A percentile compares a stretch with the other conserved stretches of the same genome.
Conservation (phyloP, 164 flowering plant genomes). For the Vitis riparia region DNA sequence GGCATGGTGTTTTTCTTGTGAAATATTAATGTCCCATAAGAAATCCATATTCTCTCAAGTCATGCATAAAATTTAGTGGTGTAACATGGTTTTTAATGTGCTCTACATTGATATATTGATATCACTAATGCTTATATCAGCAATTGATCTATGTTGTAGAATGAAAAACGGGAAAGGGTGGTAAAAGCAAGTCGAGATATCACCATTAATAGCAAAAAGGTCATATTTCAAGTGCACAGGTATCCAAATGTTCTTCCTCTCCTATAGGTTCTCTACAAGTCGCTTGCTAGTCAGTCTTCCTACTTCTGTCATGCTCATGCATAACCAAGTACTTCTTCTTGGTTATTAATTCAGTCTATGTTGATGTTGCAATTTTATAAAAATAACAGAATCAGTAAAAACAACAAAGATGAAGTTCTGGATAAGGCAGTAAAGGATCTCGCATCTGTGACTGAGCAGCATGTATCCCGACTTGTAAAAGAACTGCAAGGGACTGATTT, state of each 20-base stretch:
- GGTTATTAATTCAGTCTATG: not conserved
- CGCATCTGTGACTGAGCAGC: slow-evolving; percentile 54
- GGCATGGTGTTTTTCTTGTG: no score
- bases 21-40: not conserved
- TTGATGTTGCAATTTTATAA: not conserved
- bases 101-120: not conserved
- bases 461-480: slow-evolving; percentile 64
- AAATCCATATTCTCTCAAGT: not conserved
- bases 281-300: not conserved
- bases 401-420: slow-evolving; percentile 81
- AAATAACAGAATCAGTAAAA: slow-evolving; percentile 62
- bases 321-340: not conserved
- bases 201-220: slow-evolving; percentile 93
- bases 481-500: slow-evolving; percentile 89
- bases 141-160: slow-evolving; percentile 40
- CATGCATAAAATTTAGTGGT: not conserved
- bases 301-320: not conserved
- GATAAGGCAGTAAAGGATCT: slow-evolving; percentile 88
- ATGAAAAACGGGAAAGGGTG: slow-evolving; percentile 90
- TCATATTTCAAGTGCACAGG: slow-evolving; percentile 97
- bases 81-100: not conserved
- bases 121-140: not conserved
- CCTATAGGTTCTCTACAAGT: not conserved
- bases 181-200: slow-evolving; percentile 96
- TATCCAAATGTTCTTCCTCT: slow-evolving; percentile 16